phyloP scores from a whole-genome alignment of 306 rosid genomes.

The Elaeagnus macrophylla region DNA sequence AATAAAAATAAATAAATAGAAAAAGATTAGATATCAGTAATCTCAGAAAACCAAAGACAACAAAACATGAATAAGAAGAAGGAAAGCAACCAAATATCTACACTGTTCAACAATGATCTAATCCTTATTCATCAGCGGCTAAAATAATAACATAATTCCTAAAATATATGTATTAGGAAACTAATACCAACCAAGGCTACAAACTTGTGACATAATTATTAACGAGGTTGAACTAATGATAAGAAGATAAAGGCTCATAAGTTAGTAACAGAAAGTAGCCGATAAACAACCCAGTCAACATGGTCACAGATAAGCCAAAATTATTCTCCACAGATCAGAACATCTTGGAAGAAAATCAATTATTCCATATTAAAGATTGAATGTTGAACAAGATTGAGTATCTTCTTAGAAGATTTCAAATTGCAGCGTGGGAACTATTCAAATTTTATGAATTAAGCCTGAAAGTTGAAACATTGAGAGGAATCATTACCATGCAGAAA shows the following conservation, averaged over 20 bases:
- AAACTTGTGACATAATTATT: no score
- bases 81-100: neutral
- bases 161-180: neutral
- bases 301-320: neutral
- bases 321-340: neutral
- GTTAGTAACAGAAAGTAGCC: neutral
- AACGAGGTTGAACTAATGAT: neutral
- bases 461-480: constrained; percentile 2
- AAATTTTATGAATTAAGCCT: constrained; percentile 7
- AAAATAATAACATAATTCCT: constrained; percentile 2
- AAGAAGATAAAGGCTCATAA: constrained; percentile 5
- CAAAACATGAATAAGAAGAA: neutral
- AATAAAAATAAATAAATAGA: constrained; percentile 11
- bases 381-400: no score
- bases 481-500: constrained; percentile 76
- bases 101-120: neutral
- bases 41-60: neutral
- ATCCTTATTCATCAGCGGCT: constrained; percentile 1
- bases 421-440: constrained; percentile 3
- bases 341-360: neutral
- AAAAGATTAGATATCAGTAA: constrained; percentile 18
- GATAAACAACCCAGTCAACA: neutral
- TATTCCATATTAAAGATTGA: no score
- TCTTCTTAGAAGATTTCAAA: neutral
- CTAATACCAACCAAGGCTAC: neutral